A percentile compares a stretch with the other conserved stretches of the same genome.
These are phyloP conservation scores for Teratosphaeria destructans DNA, from an alignment of 2,329 filamentous ascomycete species.

Conservation along the genomic window DNA sequence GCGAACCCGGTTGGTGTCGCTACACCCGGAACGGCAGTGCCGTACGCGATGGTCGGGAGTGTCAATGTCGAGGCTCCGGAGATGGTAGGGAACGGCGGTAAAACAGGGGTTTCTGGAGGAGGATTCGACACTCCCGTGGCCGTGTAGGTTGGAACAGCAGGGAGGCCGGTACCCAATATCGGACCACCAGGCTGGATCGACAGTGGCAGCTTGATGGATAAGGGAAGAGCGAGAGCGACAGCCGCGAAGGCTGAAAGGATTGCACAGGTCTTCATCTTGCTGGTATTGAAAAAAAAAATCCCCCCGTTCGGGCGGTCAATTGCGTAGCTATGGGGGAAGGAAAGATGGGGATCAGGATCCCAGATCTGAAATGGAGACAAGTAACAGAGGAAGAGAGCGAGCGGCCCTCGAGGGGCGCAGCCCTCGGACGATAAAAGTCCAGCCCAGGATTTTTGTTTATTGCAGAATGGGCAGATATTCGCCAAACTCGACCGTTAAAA, in stretches of 20 bases:
- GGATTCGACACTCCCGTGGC: background rate
- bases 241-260: background rate
- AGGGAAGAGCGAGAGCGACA: background rate
- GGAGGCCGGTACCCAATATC: background rate
- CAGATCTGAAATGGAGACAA: background rate
- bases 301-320: background rate
- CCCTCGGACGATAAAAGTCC: background rate
- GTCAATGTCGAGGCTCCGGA: background rate
- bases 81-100: background rate
- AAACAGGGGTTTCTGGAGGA: no score
- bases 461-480: background rate
- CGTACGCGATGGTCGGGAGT: background rate
- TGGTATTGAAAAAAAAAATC: background rate
- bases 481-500: background rate
- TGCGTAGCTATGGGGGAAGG: background rate
- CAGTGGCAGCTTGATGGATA: background rate
- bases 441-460: background rate
- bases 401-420: background rate
- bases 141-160: background rate
- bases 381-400: background rate
- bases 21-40: background rate
- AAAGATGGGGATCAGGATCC: background rate
- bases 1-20: background rate
- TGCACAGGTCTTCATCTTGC: background rate
- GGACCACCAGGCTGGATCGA: background rate